Evolutionary conservation across 371 early-diverging fungal species (phyloP).

Genomic region (Basidiobolus meristosporus): DNA sequence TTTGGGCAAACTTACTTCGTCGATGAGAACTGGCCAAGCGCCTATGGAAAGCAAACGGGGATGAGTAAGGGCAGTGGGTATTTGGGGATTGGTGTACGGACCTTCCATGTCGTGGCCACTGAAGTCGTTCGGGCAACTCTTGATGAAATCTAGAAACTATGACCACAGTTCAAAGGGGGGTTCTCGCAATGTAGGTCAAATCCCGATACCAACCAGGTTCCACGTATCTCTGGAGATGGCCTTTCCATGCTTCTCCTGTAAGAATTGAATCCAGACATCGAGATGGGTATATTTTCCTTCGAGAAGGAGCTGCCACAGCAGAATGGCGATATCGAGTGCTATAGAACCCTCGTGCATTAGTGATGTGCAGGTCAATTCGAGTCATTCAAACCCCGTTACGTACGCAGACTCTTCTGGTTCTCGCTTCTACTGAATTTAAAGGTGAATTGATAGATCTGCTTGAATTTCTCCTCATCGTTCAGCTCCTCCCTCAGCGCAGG

Average conservation of each 20-base stretch:
- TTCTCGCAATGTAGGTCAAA: not conserved
- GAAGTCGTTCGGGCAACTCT: conserved; percentile 31
- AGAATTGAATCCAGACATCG: conserved; percentile 51
- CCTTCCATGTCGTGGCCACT: conserved; percentile 53
- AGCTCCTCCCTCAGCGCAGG: conserved; percentile 23
- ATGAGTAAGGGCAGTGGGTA: too few relatives aligned
- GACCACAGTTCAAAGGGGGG: not conserved
- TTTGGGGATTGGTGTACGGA: conserved; percentile 3
- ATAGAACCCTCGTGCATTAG: conserved; percentile 2
- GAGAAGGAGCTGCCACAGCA: conserved; percentile 53
- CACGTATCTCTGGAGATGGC: conserved; percentile 74
- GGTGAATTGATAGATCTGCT: conserved; percentile 55
- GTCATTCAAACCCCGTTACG: not conserved
- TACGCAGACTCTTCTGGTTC: conserved; percentile 61
- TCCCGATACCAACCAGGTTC: conserved; percentile 42
- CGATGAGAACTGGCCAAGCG: conserved; percentile 70
- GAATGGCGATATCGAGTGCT: conserved; percentile 58
- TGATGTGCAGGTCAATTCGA: not conserved
- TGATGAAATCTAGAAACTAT: conserved; percentile 61
- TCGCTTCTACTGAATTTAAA: conserved; percentile 47
- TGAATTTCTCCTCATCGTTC: conserved; percentile 28
- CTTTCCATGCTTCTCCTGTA: conserved; percentile 49
- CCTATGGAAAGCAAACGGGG: conserved; percentile 8
- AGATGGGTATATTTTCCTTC: conserved; percentile 27
- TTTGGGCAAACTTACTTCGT: conserved; percentile 23